Percentiles rank a stretch among this genome's conserved stretches.
Conservation (phyloP, 257 asterid genomes). For the Coffea canephora region DNA sequence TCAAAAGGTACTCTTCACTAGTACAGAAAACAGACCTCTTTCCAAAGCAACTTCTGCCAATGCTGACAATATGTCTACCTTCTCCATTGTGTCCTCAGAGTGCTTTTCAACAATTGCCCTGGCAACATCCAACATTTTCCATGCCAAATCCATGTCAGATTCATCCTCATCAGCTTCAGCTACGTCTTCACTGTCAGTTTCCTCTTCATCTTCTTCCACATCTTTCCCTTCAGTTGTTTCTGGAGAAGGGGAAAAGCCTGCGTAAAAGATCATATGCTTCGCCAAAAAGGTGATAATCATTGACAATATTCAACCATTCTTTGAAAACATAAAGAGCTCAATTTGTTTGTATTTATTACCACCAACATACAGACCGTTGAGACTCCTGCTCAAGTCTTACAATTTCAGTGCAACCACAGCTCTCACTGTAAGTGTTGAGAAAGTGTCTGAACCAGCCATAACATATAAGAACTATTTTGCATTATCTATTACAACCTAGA, state of each 20-base stretch:
- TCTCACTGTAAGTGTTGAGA: background rate
- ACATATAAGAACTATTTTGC: background rate
- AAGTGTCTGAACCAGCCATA: background rate
- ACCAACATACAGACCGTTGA: background rate
- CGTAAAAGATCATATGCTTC: background rate
- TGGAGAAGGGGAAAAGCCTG: background rate
- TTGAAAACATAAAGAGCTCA: background rate
- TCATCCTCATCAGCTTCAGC: slow-evolving; percentile 93
- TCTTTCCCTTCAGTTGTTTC: slow-evolving; percentile 27
- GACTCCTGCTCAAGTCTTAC: background rate
- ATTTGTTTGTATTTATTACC: background rate
- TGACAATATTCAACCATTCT: background rate
- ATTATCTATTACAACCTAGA: background rate
- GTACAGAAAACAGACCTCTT: slow-evolving; percentile 60
- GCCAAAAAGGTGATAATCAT: background rate
- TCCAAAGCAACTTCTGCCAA: slow-evolving; percentile 96
- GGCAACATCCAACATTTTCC: slow-evolving; percentile 98
- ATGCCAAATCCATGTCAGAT: slow-evolving; percentile 95
- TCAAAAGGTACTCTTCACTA: background rate
- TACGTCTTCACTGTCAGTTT: slow-evolving; percentile 60
- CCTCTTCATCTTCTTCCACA: slow-evolving; percentile 49
- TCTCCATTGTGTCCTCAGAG: slow-evolving; percentile 73
- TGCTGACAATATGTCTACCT: slow-evolving; percentile 89
- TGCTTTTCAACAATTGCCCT: slow-evolving; percentile 86
- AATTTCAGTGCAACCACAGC: background rate